Evolutionary conservation across 441 rosid genomes (phyloP), one percentile per base, ranked within the genome.

Genomic region (Erysimum cheiri): DNA sequence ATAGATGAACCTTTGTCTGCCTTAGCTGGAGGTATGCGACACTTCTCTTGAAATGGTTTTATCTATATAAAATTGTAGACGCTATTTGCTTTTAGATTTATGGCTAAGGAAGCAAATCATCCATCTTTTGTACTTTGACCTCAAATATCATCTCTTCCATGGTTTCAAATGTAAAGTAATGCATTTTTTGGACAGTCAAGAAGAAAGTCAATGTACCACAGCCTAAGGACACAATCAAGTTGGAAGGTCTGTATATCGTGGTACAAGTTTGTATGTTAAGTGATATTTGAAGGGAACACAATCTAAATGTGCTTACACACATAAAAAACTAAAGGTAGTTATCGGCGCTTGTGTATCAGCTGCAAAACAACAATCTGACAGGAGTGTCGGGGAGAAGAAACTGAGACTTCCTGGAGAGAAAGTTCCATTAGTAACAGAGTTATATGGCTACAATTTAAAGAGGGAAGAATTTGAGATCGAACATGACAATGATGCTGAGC

Each of bases 401-500:
- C 97, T 78, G 11, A 85, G 96, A 82, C 70, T 77, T 70, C 75
- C 85, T 19, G 89, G 88, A 67, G 93, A 90, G 46, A 88, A 92
- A 70, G 89, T 84, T 39, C 77, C 72, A 14, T 85, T 89, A 63
- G 56, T 86, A 80, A 80, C 89, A 28, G 97, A 90, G 76, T 72
- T 88, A 71, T 84, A 94, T 74, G 97, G 99, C 76, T 95, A 87
- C 79, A 95, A 95, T 78, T 74, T 84, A 70, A 90, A 92, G 86
- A 85, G 99, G 83, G 85, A 83, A 78, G 99, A 95, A 79, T 92
- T 95, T 84, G 99, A 95, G 83, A 71, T 88, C 71, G 99, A 90
- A 81, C 86, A 92, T 69, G 99, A 95, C 72, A 92, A 95, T 58
- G 97, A 95, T 79, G 98, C 99, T 11, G 98, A 95, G 84, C 97